Evolutionary conservation across 805 yeast species (phyloP).

Genomic region (Barnettozyma populi): DNA sequence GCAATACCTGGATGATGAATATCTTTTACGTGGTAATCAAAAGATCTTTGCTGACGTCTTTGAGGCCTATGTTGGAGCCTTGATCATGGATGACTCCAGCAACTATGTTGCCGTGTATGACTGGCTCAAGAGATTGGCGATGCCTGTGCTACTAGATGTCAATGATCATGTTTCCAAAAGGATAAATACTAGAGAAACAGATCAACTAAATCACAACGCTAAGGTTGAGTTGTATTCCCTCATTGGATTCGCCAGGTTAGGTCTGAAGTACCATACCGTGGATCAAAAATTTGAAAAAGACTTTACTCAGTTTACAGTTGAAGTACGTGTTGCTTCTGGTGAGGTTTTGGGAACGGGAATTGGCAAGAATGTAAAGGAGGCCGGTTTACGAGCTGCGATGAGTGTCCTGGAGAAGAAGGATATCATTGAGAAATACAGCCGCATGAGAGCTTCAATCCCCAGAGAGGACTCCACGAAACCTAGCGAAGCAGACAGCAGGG

Average conservation of each 20-base stretch:
- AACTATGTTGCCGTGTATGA: conserved; percentile 44
- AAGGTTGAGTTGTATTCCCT: conserved; percentile 72
- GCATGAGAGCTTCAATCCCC: conserved; percentile 48
- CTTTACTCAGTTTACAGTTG: conserved; percentile 47
- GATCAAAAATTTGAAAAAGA: conserved; percentile 30
- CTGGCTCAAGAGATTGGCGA: conserved; percentile 52
- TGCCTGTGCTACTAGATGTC: conserved; percentile 34
- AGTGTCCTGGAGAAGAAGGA: conserved; percentile 57
- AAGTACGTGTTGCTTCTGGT: conserved; percentile 60
- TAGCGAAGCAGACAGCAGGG: not conserved
- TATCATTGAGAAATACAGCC: conserved; percentile 58
- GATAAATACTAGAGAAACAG: conserved; percentile 11
- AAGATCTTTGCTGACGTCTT: conserved; percentile 85
- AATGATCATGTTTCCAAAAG: conserved; percentile 7
- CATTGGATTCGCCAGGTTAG: conserved; percentile 68
- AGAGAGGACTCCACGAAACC: conserved; percentile 25
- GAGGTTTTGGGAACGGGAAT: conserved; percentile 62
- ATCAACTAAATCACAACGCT: conserved; percentile 53
- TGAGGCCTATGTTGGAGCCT: conserved; percentile 91
- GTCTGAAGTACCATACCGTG: conserved; percentile 49
- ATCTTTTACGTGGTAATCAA: conserved; percentile 46
- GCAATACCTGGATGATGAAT: conserved; percentile 43
- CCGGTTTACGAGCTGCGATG: conserved; percentile 85
- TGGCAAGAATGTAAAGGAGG: conserved; percentile 66
- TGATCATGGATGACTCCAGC: conserved; percentile 50